A percentile compares a stretch with the other conserved stretches of the same genome.
Evolutionary conservation across 306 rosid genomes (phyloP).

Genomic region (Castanopsis chinensis): DNA sequence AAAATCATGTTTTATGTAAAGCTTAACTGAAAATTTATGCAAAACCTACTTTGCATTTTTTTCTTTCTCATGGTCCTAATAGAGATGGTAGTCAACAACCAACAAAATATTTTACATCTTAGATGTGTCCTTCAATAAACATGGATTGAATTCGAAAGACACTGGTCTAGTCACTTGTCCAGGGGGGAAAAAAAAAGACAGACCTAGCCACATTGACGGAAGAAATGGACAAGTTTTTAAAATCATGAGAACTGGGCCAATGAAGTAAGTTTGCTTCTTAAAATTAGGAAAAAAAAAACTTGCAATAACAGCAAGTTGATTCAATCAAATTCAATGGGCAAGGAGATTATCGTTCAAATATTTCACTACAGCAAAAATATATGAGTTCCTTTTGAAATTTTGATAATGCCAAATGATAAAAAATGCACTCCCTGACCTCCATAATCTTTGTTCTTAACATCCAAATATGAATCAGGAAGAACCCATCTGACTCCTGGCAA

Average conservation of each 20-base stretch:
- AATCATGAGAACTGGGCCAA: background rate
- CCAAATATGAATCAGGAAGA: slow-evolving; percentile 96
- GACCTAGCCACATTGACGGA: too few relatives aligned
- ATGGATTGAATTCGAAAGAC: background rate
- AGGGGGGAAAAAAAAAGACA: too few relatives aligned
- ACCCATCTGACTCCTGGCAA: slow-evolving; percentile 89
- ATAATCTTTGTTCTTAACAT: slow-evolving; percentile 84
- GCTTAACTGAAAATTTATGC: background rate
- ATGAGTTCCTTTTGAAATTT: background rate
- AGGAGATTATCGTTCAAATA: background rate
- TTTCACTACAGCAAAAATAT: background rate
- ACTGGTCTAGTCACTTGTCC: too few relatives aligned
- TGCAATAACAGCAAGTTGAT: background rate
- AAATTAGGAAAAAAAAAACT: background rate
- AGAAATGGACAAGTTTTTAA: background rate
- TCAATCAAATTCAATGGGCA: background rate
- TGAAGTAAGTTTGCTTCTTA: background rate
- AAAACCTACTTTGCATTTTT: background rate
- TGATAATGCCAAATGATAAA: background rate
- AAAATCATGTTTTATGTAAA: background rate
- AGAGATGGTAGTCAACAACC: background rate
- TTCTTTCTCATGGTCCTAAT: background rate
- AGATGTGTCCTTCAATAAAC: background rate
- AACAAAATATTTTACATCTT: background rate
- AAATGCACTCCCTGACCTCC: slow-evolving; percentile 62